Conservation (phyloP, 441 rosid species). For the Cnidoscolus chayamansa region DNA sequence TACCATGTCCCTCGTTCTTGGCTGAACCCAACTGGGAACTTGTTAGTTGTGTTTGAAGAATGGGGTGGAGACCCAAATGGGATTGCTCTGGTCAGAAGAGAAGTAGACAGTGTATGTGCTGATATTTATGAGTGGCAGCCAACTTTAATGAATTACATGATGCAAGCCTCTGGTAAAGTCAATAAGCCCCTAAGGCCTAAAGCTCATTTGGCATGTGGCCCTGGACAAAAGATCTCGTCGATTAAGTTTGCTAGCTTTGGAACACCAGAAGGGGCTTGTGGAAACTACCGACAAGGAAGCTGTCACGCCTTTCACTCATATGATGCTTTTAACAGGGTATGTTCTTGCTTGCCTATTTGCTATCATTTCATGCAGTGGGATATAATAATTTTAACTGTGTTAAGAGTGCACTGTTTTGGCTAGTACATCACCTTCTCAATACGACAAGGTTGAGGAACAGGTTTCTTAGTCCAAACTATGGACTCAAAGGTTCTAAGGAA, state of each 20-base stretch:
- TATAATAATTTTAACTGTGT: background rate
- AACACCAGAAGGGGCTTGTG: constrained; percentile 87
- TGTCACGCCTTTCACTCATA: constrained; percentile 92
- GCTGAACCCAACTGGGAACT: constrained; percentile 82
- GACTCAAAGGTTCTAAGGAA: background rate
- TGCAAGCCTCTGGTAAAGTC: constrained; percentile 82
- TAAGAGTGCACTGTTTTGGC: too few species aligned
- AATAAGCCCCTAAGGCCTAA: constrained; percentile 84
- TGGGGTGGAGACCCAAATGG: constrained; percentile 96
- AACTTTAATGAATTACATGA: constrained; percentile 66
- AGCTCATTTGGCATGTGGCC: constrained; percentile 73
- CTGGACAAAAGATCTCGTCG: constrained; percentile 69
- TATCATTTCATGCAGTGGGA: background rate
- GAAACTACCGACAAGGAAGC: constrained; percentile 73
- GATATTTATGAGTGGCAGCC: constrained; percentile 96
- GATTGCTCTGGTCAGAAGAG: constrained; percentile 74
- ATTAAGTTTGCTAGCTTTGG: constrained; percentile 96
- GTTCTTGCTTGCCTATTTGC: constrained; percentile 20
- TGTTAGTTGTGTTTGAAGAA: constrained; percentile 91
- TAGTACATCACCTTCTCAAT: background rate
- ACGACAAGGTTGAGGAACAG: background rate
- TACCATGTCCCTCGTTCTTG: constrained; percentile 90
- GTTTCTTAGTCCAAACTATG: background rate
- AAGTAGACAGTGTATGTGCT: constrained; percentile 78
- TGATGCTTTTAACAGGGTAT: constrained; percentile 87